Conservation (phyloP, 78 protist genomes). For the Dictyostelium discoideum region DNA sequence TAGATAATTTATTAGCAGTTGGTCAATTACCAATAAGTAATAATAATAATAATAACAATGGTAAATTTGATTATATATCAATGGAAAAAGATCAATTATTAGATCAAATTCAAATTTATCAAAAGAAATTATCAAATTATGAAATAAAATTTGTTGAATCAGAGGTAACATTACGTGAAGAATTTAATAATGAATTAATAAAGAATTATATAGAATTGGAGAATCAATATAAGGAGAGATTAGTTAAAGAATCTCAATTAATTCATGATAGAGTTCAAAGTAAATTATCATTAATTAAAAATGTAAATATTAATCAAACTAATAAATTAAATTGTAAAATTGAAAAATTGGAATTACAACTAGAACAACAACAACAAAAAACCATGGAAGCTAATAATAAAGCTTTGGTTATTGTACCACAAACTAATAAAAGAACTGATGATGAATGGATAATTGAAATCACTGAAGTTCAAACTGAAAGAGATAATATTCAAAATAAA, state of each 20-base stretch:
- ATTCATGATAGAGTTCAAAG: conserved; percentile 27
- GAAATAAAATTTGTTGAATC: conserved; percentile 6
- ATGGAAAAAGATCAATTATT: conserved; percentile 67
- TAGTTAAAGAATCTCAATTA: conserved; percentile 23
- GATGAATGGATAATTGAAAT: conserved; percentile 46
- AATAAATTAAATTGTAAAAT: neutral
- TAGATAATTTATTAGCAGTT: neutral
- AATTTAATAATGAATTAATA: conserved; percentile 1
- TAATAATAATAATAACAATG: neutral
- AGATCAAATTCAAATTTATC: conserved; percentile 33
- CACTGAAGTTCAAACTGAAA: conserved; percentile 5
- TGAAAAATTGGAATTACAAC: neutral
- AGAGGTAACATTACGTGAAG: conserved; percentile 21
- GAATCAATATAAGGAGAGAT: neutral
- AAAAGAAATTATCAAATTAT: conserved; percentile 10
- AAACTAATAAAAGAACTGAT: neutral
- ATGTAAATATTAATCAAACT: conserved; percentile 11
- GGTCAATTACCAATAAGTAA: neutral
- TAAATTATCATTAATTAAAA: conserved; percentile 13
- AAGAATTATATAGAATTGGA: conserved; percentile 2
- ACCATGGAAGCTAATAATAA: neutral
- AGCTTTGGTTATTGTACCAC: neutral
- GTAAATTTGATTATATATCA: conserved; percentile 12
- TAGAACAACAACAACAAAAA: neutral
- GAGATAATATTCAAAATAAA: conserved; percentile 21